Base-by-base conservation (phyloP, 345 rosid species). In the Diplotaxis tenuifolia region DNA sequence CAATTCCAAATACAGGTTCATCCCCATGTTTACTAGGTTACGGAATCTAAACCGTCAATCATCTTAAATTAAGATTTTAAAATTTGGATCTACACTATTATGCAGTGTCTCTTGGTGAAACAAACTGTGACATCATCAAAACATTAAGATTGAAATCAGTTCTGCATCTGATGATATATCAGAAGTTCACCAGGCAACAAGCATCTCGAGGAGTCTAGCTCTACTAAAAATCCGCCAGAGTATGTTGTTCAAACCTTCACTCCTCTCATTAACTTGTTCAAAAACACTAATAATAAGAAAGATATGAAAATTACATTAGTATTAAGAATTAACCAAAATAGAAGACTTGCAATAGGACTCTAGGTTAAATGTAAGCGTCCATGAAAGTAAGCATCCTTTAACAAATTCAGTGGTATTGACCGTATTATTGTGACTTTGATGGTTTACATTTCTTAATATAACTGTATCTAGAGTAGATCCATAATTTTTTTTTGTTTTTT, bases 161-260 rank as follows among this genome's bases (percentile, higher is more conserved):
- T 36, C 40, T 61, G 82, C 78, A 63, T 42, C 76, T 69, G 80
- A 72, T 60, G 82, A 82, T 68, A 80, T 79, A 67, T 83, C 84
- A 50, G 84, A 80, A 62, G 80, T 77, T 40, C 62, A 67, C 49
- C 83, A 79, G 73, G 82, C 65, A 60, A 52, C 64, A 78, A n/a
- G 16, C 47, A 56, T 6, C 75, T 79, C 31, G 83, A 80, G 28
- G 78, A 67, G 16, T 75, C 66, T 61, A 67, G 16, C 66, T 42
- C 66, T 62, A 78, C 81, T 19, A 79, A 81, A 74, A 73, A 42
- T 38, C 62, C 47, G 10, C 49, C 21, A 12, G 73, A 78, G 94
- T 85, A 85, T 64, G 89, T 62, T 65, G 81, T 62, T 55, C 34
- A 75, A 21, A 22, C 66, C 77, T 80, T 77, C 75, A 55, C 67